Evolutionary conservation across 768 basidiomycete species (phyloP), one percentile per base, ranked within the genome.

Genomic region (Pleurotus eryngii): DNA sequence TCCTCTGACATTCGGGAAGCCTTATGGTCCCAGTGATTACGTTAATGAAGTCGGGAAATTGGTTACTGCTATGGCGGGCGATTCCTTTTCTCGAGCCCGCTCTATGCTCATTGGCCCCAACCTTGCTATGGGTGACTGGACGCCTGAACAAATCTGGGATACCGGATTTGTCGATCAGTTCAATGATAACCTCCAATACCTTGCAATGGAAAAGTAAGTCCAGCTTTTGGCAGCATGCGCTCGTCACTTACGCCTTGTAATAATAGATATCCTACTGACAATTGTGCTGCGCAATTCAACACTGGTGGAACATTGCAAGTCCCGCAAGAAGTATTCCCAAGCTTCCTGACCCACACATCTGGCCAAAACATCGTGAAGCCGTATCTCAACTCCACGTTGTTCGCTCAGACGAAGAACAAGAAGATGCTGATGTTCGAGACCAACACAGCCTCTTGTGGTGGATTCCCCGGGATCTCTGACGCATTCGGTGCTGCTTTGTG

Each of bases 381-480:
- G 4, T 92, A 90, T 67, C 62, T 80, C 12, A 72, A 73, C 50
- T 78, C 82, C 0, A 74, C 81, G 1, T 60, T 60, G 54, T 74
- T 78, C 5, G 84, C 84, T 0, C 73, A 74, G 47, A 67, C 68
- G 0, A 65, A 68, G 0, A 67, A 70, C 0, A 80, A 79, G 63
- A 81, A 80, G 0, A 72, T 88, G 57, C 67, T 86, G 49, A 86
- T 90, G 84, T 80, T 88, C 59, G 87, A 90, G 65, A 87, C 84
- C 5, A 88, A 88, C 63, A 81, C 81, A 1, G 85, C 85, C 6
- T 81, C 81, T 46, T 88, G 86, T 72, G 86, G 84, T 67, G 86
- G 87, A 5, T 85, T 87, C 65, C 71, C 80, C 15, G 87, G 86
- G 2, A 70, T 87, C 18, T 81, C 78, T 27, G 82, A 88, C 62